These are phyloP conservation scores for Rhizopogon parksii DNA, from an alignment of 1,284 basidiomycete species.

Conservation along the genomic window DNA sequence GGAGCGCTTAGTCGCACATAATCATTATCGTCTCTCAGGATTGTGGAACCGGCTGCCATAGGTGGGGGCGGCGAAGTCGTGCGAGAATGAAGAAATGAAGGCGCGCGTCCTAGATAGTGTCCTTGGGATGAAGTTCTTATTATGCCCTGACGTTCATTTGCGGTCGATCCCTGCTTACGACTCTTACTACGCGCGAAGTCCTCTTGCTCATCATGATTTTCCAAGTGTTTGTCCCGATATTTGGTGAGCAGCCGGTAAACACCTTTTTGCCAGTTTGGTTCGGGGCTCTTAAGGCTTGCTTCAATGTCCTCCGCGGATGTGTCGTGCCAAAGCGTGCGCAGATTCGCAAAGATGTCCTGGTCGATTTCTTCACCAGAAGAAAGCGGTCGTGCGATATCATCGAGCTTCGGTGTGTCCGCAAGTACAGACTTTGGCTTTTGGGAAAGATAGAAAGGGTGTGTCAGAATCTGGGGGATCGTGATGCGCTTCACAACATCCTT, in stretches of 20 bases:
- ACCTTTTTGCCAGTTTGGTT: constrained; percentile 87
- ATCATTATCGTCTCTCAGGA: constrained; percentile 13
- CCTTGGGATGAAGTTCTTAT: constrained; percentile 21
- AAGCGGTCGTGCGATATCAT: constrained; percentile 64
- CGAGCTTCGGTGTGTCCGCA: constrained; percentile 57
- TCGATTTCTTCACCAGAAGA: constrained; percentile 65
- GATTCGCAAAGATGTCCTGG: constrained; percentile 83
- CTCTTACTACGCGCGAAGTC: constrained; percentile 31
- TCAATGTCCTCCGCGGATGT: constrained; percentile 67
- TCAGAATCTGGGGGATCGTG: constrained; percentile 80
- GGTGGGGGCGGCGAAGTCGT: constrained; percentile 56
- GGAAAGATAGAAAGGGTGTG: constrained; percentile 85
- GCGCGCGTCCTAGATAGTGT: constrained; percentile 25
- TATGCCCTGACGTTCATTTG: constrained; percentile 12
- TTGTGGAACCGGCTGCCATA: constrained; percentile 31
- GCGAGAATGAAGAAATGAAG: constrained; percentile 41
- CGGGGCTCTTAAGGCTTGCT: constrained; percentile 53
- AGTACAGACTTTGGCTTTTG: constrained; percentile 45
- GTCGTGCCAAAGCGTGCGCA: constrained; percentile 86
- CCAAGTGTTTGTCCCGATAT: constrained; percentile 67
- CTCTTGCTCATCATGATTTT: constrained; percentile 61
- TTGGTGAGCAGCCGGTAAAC: constrained; percentile 82
- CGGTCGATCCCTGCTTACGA: constrained; percentile 24
- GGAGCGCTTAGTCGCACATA: constrained; percentile 14
- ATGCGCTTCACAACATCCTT: constrained; percentile 80